These are phyloP conservation scores for Epichloe elymi DNA, from an alignment of 2,329 filamentous ascomycete species.

Conservation along the genomic window DNA sequence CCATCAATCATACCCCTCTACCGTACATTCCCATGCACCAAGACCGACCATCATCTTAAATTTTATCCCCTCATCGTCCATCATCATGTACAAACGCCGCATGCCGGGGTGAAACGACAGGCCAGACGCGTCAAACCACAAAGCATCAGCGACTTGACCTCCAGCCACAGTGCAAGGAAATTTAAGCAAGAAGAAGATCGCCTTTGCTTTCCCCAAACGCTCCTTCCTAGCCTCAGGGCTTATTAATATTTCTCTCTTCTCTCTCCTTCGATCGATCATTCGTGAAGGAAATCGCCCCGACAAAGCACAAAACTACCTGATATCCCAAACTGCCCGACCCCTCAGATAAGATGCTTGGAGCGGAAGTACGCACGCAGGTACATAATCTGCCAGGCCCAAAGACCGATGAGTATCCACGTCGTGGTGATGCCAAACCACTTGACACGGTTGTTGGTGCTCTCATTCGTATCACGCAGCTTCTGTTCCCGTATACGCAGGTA, in stretches of 20 bases:
- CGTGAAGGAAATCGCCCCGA: too few relatives aligned
- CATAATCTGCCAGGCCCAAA: conserved; percentile 95
- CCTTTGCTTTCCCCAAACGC: too few relatives aligned
- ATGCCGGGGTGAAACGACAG: not conserved
- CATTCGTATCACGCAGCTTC: conserved; percentile 94
- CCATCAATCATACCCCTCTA: not conserved
- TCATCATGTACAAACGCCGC: not conserved
- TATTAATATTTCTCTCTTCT: too few relatives aligned
- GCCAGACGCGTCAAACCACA: too few relatives aligned
- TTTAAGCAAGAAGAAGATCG: too few relatives aligned
- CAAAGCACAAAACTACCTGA: not conserved
- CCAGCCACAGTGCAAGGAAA: too few relatives aligned
- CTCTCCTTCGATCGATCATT: too few relatives aligned
- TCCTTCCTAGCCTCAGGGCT: too few relatives aligned
- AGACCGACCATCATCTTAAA: not conserved
- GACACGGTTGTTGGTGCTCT: conserved; percentile 97
- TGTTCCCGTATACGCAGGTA: conserved; percentile 84
- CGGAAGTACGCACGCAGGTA: conserved; percentile 97
- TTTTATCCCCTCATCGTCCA: not conserved
- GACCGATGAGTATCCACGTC: conserved; percentile 75
- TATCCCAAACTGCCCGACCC: conserved; percentile 6
- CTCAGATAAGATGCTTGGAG: conserved; percentile 30
- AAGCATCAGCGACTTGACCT: too few relatives aligned
- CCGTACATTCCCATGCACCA: not conserved
- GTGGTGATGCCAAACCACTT: conserved; percentile 97